These are phyloP conservation scores for Penicillium expansum DNA, from an alignment of 2,329 filamentous ascomycete genomes.

Conservation along the genomic window DNA sequence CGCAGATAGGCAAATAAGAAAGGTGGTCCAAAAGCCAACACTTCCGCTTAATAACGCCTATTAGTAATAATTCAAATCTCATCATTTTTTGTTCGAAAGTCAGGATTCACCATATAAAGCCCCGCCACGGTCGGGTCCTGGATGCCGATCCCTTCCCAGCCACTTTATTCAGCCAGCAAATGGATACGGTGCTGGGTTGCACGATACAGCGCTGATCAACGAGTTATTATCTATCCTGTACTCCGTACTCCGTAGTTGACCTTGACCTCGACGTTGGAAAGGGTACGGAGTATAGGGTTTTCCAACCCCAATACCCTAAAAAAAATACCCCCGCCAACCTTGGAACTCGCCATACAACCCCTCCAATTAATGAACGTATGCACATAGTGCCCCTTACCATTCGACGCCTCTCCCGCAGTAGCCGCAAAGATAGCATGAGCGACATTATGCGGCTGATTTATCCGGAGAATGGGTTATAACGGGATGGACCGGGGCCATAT, in stretches of 20 bases:
- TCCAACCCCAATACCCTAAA: not conserved
- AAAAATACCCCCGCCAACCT: slow-evolving; percentile 5
- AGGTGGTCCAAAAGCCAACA: not conserved
- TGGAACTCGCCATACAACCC: not conserved
- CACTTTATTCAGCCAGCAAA: slow-evolving; percentile 21
- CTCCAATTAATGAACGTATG: not conserved
- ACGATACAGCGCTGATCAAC: slow-evolving; percentile 14
- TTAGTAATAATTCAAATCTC: slow-evolving; percentile 16
- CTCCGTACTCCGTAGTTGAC: too few relatives aligned
- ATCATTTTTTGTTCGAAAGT: slow-evolving; percentile 19
- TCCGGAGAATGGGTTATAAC: slow-evolving; percentile 16
- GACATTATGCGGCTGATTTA: slow-evolving; percentile 6
- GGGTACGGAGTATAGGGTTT: slow-evolving; percentile 2
- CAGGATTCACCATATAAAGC: slow-evolving; percentile 19
- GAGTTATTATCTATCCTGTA: too few relatives aligned
- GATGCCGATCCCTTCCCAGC: slow-evolving; percentile 20
- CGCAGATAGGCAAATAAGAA: slow-evolving; percentile 15
- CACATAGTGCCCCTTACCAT: not conserved
- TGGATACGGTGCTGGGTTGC: slow-evolving; percentile 13
- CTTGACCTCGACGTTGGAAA: slow-evolving; percentile 20
- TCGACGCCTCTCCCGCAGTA: not conserved
- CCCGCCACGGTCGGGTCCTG: slow-evolving; percentile 9
- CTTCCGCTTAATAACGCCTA: slow-evolving; percentile 5
- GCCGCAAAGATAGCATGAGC: not conserved
- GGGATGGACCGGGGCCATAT: not conserved